Evolutionary conservation across 768 basidiomycete species (phyloP).

Genomic region (Tricholoma terreum): DNA sequence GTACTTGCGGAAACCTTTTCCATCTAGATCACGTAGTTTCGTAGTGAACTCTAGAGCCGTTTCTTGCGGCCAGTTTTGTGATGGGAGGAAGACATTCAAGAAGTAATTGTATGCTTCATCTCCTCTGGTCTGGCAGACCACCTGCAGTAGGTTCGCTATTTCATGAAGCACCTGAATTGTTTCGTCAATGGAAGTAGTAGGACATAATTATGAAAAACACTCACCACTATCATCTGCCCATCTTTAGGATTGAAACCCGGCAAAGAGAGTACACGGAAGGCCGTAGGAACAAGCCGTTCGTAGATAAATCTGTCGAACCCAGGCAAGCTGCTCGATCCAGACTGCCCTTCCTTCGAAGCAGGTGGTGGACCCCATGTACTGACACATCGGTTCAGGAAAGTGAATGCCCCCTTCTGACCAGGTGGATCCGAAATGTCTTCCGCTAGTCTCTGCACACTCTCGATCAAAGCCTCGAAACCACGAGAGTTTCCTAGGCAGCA

Average conservation of each 20-base stretch:
- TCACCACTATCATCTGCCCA: constrained; percentile 78
- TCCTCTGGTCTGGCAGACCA: constrained; percentile 72
- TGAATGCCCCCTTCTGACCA: constrained; percentile 77
- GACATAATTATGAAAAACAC: constrained; percentile 23
- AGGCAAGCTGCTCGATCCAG: constrained; percentile 50
- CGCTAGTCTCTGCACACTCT: constrained; percentile 67
- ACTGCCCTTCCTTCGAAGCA: constrained; percentile 31
- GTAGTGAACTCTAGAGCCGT: constrained; percentile 69
- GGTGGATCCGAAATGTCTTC: constrained; percentile 72
- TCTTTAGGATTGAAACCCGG: constrained; percentile 87
- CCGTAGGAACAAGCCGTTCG: constrained; percentile 75
- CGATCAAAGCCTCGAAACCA: constrained; percentile 76
- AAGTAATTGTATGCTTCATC: constrained; percentile 83
- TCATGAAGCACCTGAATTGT: constrained; percentile 78
- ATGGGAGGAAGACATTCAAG: constrained; percentile 75
- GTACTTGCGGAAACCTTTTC: constrained; percentile 79
- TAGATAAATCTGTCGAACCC: constrained; percentile 94
- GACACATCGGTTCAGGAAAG: constrained; percentile 71
- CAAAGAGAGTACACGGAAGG: constrained; percentile 76
- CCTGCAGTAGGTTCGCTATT: constrained; percentile 81
- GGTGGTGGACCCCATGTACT: constrained; percentile 63
- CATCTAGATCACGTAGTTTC: constrained; percentile 71
- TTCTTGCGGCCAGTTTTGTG: constrained; percentile 82
- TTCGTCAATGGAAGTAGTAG: neutral
- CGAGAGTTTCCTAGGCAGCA: constrained; percentile 34